phyloP scores from a whole-genome alignment of 805 yeast genomes.

The Saccharomycopsis fodiens region DNA sequence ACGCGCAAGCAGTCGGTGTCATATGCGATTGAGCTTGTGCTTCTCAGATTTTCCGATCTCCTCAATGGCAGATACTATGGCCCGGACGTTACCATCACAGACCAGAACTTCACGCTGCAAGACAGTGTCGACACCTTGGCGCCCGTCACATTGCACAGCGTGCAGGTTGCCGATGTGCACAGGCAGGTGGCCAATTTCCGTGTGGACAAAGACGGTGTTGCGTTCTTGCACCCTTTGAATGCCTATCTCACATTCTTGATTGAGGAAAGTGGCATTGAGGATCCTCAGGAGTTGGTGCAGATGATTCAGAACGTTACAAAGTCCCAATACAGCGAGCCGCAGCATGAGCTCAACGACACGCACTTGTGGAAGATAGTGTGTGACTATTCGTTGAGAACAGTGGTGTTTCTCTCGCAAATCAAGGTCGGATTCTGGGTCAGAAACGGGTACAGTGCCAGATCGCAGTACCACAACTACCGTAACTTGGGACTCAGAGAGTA shows the following conservation, averaged over 20 bases:
- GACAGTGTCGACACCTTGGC: not conserved
- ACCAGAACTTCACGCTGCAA: not conserved
- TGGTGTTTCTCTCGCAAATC: slow-evolving; percentile 76
- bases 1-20: not conserved
- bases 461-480: slow-evolving; percentile 73
- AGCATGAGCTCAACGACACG: not conserved
- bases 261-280: slow-evolving; percentile 35
- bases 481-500: slow-evolving; percentile 74
- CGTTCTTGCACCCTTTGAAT: slow-evolving; percentile 77
- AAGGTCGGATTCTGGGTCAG: slow-evolving; percentile 91
- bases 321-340: not conserved
- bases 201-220: slow-evolving; percentile 42
- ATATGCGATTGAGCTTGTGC: slow-evolving; percentile 6
- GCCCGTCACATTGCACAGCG: not conserved
- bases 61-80: not conserved
- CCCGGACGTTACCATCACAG: not conserved
- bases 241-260: slow-evolving; percentile 65
- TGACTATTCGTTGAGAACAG: slow-evolving; percentile 64
- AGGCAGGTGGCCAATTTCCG: slow-evolving; percentile 27
- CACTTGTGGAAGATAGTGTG: slow-evolving; percentile 11
- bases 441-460: slow-evolving; percentile 75
- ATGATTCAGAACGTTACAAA: slow-evolving; percentile 1
- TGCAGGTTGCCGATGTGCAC: slow-evolving; percentile 1
- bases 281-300: slow-evolving; percentile 20
- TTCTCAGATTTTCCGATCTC: slow-evolving; percentile 13